phyloP scores from a whole-genome alignment of 1,139 yeast species.

The Williopsis jadinii region DNA sequence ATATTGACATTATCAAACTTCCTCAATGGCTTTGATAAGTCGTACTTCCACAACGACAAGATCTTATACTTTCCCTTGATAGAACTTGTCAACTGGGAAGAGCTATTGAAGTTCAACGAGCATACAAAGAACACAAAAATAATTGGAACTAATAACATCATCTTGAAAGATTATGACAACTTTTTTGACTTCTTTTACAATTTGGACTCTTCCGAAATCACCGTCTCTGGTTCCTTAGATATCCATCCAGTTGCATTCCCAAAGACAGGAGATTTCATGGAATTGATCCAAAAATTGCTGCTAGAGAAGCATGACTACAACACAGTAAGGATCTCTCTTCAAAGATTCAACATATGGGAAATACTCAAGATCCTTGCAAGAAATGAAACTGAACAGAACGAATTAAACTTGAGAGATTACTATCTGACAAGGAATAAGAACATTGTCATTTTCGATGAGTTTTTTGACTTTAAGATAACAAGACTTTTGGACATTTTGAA shows the following conservation, averaged over 20 bases:
- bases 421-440: constrained; percentile 18
- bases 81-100: constrained; percentile 18
- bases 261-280: constrained; percentile 17
- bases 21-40: constrained; percentile 17
- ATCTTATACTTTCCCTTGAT: constrained; percentile 19
- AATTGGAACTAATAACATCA: constrained; percentile 20
- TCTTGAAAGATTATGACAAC: constrained; percentile 15
- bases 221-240: constrained; percentile 4
- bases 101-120: constrained; percentile 11
- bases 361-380: constrained; percentile 16
- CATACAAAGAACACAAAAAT: constrained; percentile 16
- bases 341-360: constrained; percentile 17
- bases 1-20: constrained; percentile 16
- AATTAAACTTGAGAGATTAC: constrained; percentile 19
- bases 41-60: constrained; percentile 19
- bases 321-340: constrained; percentile 11
- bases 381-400: constrained; percentile 9
- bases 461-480: constrained; percentile 21
- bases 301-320: constrained; percentile 13
- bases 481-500: constrained; percentile 15
- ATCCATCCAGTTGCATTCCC: constrained; percentile 3
- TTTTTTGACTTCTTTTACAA: constrained; percentile 20
- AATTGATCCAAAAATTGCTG: constrained; percentile 6
- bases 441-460: constrained; percentile 17
- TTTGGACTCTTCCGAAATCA: constrained; percentile 8